Base-by-base conservation (phyloP, 306 rosid species). In the Quercus gilva region DNA sequence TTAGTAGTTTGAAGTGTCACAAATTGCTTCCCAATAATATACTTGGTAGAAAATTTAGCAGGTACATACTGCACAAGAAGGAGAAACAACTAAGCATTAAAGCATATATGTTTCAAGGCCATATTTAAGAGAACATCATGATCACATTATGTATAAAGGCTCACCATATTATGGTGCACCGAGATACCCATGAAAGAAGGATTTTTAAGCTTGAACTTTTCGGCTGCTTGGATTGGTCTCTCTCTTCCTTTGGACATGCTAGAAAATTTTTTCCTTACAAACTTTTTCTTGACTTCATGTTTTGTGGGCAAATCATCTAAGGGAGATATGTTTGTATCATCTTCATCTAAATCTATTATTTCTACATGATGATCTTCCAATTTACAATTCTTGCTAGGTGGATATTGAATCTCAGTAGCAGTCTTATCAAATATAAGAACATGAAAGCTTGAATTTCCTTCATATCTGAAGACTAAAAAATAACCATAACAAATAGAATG, bases 391-490 rank as follows among this genome's bases (percentile, higher is more conserved):
- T 18, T 25, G 9, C 0, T 23, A 1, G 7, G 7, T 71, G 87
- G 85, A 45, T 85, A 85, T 17, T 74, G 74, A 43, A 85, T 80
- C 64, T 85, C 83, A 52, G 57, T 56, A 55, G 77, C 64, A 37
- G 13, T 69, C 49, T 64, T 29, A 55, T 81, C 76, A 35, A 52
- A 81, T 25, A 61, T 74, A 18, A 58, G 25, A 69, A 84, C 82
- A 19, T 52, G 37, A 21, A 84, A 84, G 4, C 9, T 74, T 15
- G 85, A 84, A 41, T 57, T 11, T 28, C 68, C 82, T 55, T 74
- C 59, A 13, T 77, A 84, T 41, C 49, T 60, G 17, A 84, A 81
- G 53, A 84, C 68, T 25, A 84, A 11, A 55, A 81, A 69, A 75
- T 33, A 45, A 6, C 59, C 80, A 18, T 6, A 10, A n/a, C 7